Base-by-base conservation (phyloP, 306 rosid genomes). In the Casuarina equisetifolia region DNA sequence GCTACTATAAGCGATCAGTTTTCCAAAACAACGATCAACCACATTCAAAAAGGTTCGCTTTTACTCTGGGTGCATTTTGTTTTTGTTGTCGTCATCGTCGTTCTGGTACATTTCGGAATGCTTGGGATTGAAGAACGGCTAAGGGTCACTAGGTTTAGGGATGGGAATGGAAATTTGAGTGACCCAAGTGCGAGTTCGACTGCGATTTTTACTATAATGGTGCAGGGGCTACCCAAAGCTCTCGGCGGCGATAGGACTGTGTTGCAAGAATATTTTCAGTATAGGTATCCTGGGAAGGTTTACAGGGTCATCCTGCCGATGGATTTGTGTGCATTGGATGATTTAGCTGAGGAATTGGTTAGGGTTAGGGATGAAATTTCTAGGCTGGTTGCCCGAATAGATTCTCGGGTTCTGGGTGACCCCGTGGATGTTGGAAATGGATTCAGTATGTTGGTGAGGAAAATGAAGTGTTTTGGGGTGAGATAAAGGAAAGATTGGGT, bases 291-390 rank as follows among this genome's bases (percentile, higher is more conserved):
- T 1, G 99, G 99, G 53, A 92, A 92, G 89, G 90, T 95, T 62
- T 92, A 83, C 72, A 91, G 82, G 87, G 89, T 95, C 36, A 84
- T 95, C 72, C 74, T 88, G 73, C 99, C 99, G 0, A 90, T 92
- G 90, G 97, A 95, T 88, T 91, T 95, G 85, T 90, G 97, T 79
- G 97, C 99, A 0, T 87, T 95, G 91, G 99, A 92, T 52, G 99
- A 89, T 68, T 86, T 95, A 78, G 96, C 93, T 4, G 72, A 82
- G 0, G 93, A 95, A 50, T 77, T 95, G 84, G 83, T 92, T 69
- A 82, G 53, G 45, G 92, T 91, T 42, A 82, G 96, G 84, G 93
- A 92, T 11, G 92, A 91, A 49, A 92, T 92, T 79, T 85, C 96
- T 19, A 84, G 90, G 93, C 74, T 89, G 73, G 93, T 92, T 52